Percentiles rank a stretch among this genome's conserved stretches.
These are phyloP conservation scores for Colletotrichum lindemuthianum DNA, from an alignment of 2,329 filamentous ascomycete species.

Conservation along the genomic window DNA sequence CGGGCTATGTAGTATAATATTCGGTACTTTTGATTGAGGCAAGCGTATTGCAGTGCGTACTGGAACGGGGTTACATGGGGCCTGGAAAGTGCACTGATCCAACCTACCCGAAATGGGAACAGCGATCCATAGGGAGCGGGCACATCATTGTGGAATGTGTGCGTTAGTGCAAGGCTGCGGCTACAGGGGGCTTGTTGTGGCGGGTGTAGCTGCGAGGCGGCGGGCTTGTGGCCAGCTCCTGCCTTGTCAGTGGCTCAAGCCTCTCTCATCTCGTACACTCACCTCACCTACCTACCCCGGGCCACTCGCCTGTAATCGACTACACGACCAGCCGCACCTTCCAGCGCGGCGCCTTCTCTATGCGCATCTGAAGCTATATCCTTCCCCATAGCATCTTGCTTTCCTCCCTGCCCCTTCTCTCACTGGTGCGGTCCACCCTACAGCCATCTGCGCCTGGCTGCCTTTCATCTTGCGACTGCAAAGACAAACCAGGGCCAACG, in stretches of 20 bases:
- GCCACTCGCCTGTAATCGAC: conserved; percentile 28
- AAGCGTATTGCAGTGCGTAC: background rate
- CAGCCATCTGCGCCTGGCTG: conserved; percentile 2
- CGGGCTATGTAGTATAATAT: background rate
- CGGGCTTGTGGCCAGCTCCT: conserved; percentile 33
- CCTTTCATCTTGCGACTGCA: conserved; percentile 13
- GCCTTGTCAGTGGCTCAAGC: conserved; percentile 35
- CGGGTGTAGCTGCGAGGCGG: conserved; percentile 34
- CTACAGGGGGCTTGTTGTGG: conserved; percentile 30
- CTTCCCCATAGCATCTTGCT: background rate
- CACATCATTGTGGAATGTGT: conserved; percentile 4
- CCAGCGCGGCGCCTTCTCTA: conserved; percentile 15
- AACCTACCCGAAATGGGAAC: conserved; percentile 20
- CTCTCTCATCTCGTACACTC: conserved; percentile 32
- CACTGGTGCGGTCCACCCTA: background rate
- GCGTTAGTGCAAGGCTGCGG: conserved; percentile 33
- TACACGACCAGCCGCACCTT: conserved; percentile 9
- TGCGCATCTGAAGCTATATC: conserved; percentile 10
- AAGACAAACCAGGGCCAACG: conserved; percentile 3
- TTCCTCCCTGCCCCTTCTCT: background rate
- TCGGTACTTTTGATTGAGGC: background rate
- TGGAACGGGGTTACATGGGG: background rate
- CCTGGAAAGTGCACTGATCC: background rate
- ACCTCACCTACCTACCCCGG: conserved; percentile 27
- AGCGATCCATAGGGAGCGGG: background rate